These are phyloP conservation scores for Fagus sylvatica DNA, from an alignment of 306 rosid genomes.

Conservation along the genomic window DNA sequence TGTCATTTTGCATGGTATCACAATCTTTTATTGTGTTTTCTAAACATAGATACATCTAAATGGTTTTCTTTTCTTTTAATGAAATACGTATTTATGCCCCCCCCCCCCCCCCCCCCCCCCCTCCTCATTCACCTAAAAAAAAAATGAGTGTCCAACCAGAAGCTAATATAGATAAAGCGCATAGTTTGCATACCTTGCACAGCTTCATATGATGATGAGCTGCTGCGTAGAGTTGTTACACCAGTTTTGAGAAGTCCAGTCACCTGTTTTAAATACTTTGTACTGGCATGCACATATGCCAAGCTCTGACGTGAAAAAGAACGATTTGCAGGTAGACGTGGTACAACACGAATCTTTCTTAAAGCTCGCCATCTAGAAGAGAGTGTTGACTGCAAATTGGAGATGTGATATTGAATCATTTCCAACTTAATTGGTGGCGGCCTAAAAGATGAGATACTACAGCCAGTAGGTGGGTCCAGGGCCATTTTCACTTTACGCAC, in stretches of 20 bases:
- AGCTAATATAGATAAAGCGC: neutral
- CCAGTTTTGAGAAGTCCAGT: constrained; percentile 88
- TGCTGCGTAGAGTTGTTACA: constrained; percentile 78
- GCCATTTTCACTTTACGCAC: constrained; percentile 90
- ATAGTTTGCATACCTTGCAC: constrained; percentile 72
- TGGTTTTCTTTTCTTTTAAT: neutral
- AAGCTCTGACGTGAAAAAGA: constrained; percentile 82
- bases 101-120: too few relatives aligned
- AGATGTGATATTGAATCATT: constrained; percentile 49
- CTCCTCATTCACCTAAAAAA: neutral
- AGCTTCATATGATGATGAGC: constrained; percentile 79
- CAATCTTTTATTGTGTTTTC: neutral
- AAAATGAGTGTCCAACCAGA: neutral
- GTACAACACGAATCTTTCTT: constrained; percentile 54
- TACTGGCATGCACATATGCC: constrained; percentile 93
- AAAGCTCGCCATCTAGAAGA: constrained; percentile 84
- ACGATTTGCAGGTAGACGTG: constrained; percentile 75
- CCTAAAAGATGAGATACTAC: constrained; percentile 68
- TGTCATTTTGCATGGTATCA: neutral
- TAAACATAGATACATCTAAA: neutral
- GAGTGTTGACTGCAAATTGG: constrained; percentile 65
- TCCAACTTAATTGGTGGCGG: constrained; percentile 59
- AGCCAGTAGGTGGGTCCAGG: constrained; percentile 84
- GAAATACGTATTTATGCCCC: neutral
- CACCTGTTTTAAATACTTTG: constrained; percentile 83